Evolutionary conservation across 805 yeast species (phyloP), one percentile per base, ranked within the genome.

Genomic region (Metschnikowia amazonensis): DNA sequence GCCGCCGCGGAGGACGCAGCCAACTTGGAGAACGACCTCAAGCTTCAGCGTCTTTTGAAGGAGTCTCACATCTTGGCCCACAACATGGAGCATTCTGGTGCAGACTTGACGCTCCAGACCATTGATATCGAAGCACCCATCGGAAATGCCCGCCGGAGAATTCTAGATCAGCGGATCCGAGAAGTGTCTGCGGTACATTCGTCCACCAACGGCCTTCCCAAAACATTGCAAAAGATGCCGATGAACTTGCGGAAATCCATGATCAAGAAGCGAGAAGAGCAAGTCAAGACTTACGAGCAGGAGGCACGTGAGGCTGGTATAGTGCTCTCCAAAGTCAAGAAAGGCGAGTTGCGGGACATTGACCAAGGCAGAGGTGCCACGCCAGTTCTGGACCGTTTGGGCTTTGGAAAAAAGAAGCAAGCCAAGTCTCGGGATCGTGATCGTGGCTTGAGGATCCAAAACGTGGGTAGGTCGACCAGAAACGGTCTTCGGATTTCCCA

Each of bases 281-380:
- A 80, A 51, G 77, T 80, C 16, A 60, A 67, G 20, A 77, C 77
- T 56, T 79, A 73, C 58, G 95, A 87, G 61, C 69, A 74, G 42
- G 89, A 87, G 42, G 97, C 99, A 6, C 76, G 72, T 50, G 92
- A 92, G 16, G 95, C 95, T 4, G 98, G 98, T 11, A 86, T 92
- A 45, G 76, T 94, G n/a, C 69, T 92, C 35, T 81, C 96, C 3
- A 82, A 77, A 57, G 81, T 75, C 23, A 75, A 73, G 55, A 83
- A 81, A 64, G 90, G 89, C 5, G 79, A 83, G 50, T 69, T 83
- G 45, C 72, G 94, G 56, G 70, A 70, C 45, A 59, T 79, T 51
- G 72, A 77, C 52, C 67, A 72, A 37, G 87, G 84, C 40, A 69
- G 70, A 45, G 81, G 82, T 6, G 74, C 74, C 14, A 76, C 81